phyloP scores from a whole-genome alignment of 2,329 filamentous ascomycete genomes.

The Talaromyces verruculosus region DNA sequence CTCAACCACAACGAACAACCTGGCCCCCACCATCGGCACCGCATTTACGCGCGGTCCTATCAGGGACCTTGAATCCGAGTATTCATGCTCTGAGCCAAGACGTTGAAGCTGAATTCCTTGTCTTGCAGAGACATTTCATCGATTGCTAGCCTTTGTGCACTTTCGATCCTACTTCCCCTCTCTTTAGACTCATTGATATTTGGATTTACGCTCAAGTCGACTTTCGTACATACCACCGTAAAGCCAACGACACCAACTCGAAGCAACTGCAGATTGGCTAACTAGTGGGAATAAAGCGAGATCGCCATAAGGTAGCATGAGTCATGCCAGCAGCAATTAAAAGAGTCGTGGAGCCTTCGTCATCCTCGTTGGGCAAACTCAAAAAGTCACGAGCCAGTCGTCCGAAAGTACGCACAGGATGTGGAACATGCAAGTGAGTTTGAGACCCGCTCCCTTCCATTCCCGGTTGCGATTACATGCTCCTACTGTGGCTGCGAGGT shows the following conservation, averaged over 20 bases:
- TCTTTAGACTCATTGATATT: background rate
- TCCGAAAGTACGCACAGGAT: slow-evolving; percentile 25
- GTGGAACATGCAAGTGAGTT: slow-evolving; percentile 24
- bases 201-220: background rate
- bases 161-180: background rate
- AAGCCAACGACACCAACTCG: background rate
- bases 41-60: slow-evolving; percentile 1
- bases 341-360: slow-evolving; percentile 4
- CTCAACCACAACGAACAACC: background rate
- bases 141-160: background rate
- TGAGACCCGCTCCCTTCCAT: slow-evolving; percentile 2
- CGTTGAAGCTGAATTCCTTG: background rate
- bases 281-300: background rate
- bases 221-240: background rate
- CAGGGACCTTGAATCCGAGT: too few species aligned
- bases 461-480: background rate
- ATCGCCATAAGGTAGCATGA: background rate
- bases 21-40: slow-evolving; percentile 3
- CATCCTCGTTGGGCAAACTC: slow-evolving; percentile 23
- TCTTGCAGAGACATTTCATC: background rate
- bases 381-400: slow-evolving; percentile 17
- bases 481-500: background rate
- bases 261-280: background rate
- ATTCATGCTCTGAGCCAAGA: background rate
- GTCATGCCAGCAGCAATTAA: background rate